Conservation (phyloP, 2,329 filamentous ascomycete genomes). For the Lasiodiplodia gonubiensis region DNA sequence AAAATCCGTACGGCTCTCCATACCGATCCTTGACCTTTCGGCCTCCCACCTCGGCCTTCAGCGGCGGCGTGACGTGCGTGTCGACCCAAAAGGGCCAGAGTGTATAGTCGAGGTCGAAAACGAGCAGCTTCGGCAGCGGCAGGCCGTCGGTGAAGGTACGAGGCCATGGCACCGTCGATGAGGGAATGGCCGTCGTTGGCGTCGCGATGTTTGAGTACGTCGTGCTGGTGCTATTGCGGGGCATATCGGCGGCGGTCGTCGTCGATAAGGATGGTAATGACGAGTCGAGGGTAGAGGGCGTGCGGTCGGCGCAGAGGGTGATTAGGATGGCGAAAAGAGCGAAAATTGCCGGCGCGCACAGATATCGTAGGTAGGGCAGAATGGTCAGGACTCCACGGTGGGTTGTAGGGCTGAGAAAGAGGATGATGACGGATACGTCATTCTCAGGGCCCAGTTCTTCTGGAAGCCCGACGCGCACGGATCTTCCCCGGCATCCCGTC, state of each 20-base stretch:
- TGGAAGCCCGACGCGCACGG: not conserved
- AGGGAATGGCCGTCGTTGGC: conserved; percentile 43
- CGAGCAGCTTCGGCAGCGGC: conserved; percentile 80
- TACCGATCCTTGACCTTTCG: conserved; percentile 58
- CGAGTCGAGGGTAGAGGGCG: not conserved
- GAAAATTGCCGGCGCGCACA: not conserved
- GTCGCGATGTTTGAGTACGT: conserved; percentile 34
- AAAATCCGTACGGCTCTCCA: conserved; percentile 55
- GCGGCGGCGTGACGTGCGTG: conserved; percentile 80
- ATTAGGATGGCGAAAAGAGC: conserved; percentile 9
- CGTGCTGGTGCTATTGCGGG: conserved; percentile 35
- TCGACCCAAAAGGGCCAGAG: conserved; percentile 99
- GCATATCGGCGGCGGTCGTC: conserved; percentile 35
- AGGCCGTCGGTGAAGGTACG: conserved; percentile 68
- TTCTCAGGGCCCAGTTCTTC: conserved; percentile 1
- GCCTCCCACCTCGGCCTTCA: conserved; percentile 58
- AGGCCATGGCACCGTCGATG: conserved; percentile 49
- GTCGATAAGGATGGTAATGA: not conserved
- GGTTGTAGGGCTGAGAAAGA: conserved; percentile 24
- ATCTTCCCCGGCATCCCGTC: not conserved
- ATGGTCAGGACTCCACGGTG: not conserved
- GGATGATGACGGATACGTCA: conserved; percentile 15
- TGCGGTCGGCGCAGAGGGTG: conserved; percentile 3
- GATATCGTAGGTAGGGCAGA: not conserved
- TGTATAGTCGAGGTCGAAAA: conserved; percentile 97